These are phyloP conservation scores for Phalaenopsis aphrodite DNA, from an alignment of 106 monocot genomes.

Conservation along the genomic window DNA sequence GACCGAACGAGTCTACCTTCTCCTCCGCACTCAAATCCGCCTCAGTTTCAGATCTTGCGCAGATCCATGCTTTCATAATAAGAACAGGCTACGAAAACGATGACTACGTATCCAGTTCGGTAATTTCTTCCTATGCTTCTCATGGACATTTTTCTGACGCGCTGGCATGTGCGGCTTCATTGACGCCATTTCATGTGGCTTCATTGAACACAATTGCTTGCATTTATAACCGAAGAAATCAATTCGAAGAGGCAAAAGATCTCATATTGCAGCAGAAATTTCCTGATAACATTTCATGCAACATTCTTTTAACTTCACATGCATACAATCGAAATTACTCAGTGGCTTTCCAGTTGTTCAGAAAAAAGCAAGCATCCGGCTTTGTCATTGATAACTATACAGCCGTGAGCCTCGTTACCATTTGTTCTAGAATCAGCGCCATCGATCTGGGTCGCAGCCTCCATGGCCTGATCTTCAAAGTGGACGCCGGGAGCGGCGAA, in stretches of 20 bases:
- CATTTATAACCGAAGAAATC: constrained; percentile 39
- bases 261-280: constrained; percentile 30
- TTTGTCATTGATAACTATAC: constrained; percentile 40
- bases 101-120: constrained; percentile 40
- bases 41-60: constrained; percentile 28
- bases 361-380: constrained; percentile 32
- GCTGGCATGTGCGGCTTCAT: constrained; percentile 14
- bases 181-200: constrained; percentile 9
- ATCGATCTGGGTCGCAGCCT: constrained; percentile 38
- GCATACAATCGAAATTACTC: constrained; percentile 35
- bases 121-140: constrained; percentile 48
- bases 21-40: constrained; percentile 41
- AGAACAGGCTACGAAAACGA: constrained; percentile 47
- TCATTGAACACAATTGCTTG: constrained; percentile 41
- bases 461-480: constrained; percentile 64
- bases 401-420: constrained; percentile 48
- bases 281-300: constrained; percentile 53
- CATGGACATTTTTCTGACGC: constrained; percentile 27
- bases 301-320: constrained; percentile 58
- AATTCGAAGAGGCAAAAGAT: constrained; percentile 33
- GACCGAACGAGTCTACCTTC: constrained; percentile 62
- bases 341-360: constrained; percentile 44
- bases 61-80: constrained; percentile 53
- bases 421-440: constrained; percentile 45
- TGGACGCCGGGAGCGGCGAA: constrained; percentile 26